Percentiles rank a stretch among this genome's conserved stretches.
These are phyloP conservation scores for Populus nigra DNA, from an alignment of 345 rosid species.

Conservation along the genomic window DNA sequence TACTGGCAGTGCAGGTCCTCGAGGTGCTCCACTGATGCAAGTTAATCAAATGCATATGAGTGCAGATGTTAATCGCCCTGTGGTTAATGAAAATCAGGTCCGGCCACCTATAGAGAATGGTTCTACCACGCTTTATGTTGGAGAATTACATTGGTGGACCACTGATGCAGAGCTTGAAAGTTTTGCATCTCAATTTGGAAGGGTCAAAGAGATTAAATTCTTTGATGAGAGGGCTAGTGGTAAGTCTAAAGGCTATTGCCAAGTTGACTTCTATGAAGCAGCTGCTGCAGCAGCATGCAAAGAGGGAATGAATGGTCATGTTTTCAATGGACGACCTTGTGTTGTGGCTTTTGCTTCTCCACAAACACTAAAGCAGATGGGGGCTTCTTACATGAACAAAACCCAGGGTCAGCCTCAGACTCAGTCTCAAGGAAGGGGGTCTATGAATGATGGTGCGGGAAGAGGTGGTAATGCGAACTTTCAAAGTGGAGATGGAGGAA, in stretches of 20 bases:
- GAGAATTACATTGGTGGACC: constrained; percentile 91
- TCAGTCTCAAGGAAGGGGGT: constrained; percentile 66
- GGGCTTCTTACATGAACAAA: constrained; percentile 63
- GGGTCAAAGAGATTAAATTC: constrained; percentile 77
- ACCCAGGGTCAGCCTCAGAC: constrained; percentile 60
- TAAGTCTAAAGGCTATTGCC: constrained; percentile 88
- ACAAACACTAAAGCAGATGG: constrained; percentile 78
- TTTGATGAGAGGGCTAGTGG: constrained; percentile 87
- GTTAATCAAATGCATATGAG: constrained; percentile 52
- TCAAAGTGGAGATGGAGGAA: constrained; percentile 67
- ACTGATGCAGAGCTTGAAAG: constrained; percentile 82
- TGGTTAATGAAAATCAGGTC: constrained; percentile 56
- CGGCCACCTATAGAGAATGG: constrained; percentile 66
- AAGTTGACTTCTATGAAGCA: constrained; percentile 74
- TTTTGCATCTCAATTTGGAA: constrained; percentile 66
- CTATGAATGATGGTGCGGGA: constrained; percentile 58
- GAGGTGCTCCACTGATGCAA: constrained; percentile 47
- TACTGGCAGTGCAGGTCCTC: constrained; percentile 48
- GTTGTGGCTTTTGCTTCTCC: constrained; percentile 87
- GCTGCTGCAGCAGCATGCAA: constrained; percentile 70
- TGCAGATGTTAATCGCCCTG: constrained; percentile 16
- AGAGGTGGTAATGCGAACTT: constrained; percentile 70
- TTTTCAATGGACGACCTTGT: constrained; percentile 75
- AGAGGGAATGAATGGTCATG: constrained; percentile 73
- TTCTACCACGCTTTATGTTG: constrained; percentile 64